A percentile compares a stretch with the other conserved stretches of the same genome.
These are phyloP conservation scores for Pyronema omphalodes DNA, from an alignment of 495 filamentous ascomycete species.

Conservation along the genomic window DNA sequence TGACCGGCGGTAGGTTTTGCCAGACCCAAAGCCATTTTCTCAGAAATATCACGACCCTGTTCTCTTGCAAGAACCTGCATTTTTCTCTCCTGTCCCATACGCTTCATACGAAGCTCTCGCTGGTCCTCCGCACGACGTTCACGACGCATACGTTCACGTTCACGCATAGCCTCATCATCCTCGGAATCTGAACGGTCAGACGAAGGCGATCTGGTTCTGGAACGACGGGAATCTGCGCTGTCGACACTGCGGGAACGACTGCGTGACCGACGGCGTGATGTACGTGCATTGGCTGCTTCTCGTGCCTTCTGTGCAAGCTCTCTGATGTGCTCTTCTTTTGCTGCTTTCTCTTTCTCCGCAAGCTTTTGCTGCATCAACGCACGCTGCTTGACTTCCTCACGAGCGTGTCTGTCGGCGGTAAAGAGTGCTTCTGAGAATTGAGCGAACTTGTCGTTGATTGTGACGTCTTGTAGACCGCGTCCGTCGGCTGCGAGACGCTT, in stretches of 20 bases:
- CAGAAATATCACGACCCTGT: constrained; percentile 90
- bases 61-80: constrained; percentile 85
- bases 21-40: constrained; percentile 88
- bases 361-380: constrained; percentile 90
- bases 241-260: constrained; percentile 12
- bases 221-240: constrained; percentile 29
- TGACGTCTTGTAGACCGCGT: constrained; percentile 76
- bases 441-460: constrained; percentile 98
- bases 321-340: constrained; percentile 86
- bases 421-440: constrained; percentile 88
- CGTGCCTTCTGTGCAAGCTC: constrained; percentile 79
- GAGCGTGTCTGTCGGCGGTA: constrained; percentile 82
- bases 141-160: constrained; percentile 56
- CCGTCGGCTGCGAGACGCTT: constrained; percentile 96
- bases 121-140: constrained; percentile 70
- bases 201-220: constrained; percentile 21
- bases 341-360: constrained; percentile 85
- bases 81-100: constrained; percentile 83
- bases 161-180: constrained; percentile 49
- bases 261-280: constrained; percentile 29
- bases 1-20: constrained; percentile 82
- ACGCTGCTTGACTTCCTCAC: constrained; percentile 86
- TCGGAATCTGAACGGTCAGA: constrained; percentile 37
- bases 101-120: constrained; percentile 75
- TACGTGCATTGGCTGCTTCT: constrained; percentile 42